phyloP scores from a whole-genome alignment of 1,139 yeast genomes.

The Geotrichum carabidarum region DNA sequence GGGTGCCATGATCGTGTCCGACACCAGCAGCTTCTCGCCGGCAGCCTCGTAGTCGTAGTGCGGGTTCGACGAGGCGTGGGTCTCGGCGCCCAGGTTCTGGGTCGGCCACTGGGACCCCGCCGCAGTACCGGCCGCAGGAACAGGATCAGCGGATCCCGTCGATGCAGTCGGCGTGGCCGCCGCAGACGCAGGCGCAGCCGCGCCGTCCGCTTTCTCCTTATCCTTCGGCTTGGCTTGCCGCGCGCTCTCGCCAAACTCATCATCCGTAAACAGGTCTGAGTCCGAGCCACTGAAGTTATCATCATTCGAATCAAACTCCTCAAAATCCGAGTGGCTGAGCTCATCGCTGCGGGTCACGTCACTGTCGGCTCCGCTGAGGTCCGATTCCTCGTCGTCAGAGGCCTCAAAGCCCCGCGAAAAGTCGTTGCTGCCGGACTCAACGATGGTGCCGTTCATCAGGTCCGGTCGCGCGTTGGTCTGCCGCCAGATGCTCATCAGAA shows the following conservation, averaged over 20 bases:
- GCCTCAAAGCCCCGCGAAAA: constrained; percentile 41
- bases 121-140: constrained; percentile 1
- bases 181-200: constrained; percentile 21
- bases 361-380: constrained; percentile 12
- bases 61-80: constrained; percentile 51
- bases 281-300: constrained; percentile 22
- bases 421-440: neutral
- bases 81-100: constrained; percentile 48
- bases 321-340: constrained; percentile 15
- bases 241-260: constrained; percentile 25
- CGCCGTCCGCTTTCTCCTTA: constrained; percentile 8
- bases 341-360: constrained; percentile 25
- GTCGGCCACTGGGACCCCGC: constrained; percentile 31
- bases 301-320: constrained; percentile 27
- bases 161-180: constrained; percentile 18
- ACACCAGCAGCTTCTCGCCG: constrained; percentile 57
- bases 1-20: constrained; percentile 66
- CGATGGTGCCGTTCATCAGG: neutral
- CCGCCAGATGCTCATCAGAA: constrained; percentile 46
- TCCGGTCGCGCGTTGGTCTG: constrained; percentile 25
- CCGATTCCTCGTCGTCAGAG: constrained; percentile 37
- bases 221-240: constrained; percentile 11
- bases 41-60: constrained; percentile 50
- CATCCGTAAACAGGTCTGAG: constrained; percentile 20
- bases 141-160: neutral